A percentile compares a stretch with the other conserved stretches of the same genome.
Conservation (phyloP, 116 monocot species). For the Thalassia testudinum region DNA sequence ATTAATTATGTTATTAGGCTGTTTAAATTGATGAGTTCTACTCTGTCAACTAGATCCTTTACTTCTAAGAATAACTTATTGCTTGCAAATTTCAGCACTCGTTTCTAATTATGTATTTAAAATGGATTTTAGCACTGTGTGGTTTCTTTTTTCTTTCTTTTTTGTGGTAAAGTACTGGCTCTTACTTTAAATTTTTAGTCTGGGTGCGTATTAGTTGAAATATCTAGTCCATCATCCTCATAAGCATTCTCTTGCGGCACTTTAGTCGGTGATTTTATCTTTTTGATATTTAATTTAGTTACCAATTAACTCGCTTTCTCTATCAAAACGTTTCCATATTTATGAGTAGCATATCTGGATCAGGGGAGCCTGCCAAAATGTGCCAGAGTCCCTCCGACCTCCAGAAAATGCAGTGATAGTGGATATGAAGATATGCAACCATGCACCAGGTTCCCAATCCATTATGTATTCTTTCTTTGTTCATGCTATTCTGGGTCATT, state of each 20-base stretch:
- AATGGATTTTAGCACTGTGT: too few relatives aligned
- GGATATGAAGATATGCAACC: conserved; percentile 9
- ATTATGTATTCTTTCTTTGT: background rate
- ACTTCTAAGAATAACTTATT: too few relatives aligned
- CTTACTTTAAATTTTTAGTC: background rate
- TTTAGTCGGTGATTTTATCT: too few relatives aligned
- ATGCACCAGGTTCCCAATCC: conserved; percentile 6
- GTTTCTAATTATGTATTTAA: too few relatives aligned
- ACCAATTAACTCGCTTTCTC: conserved; percentile 1
- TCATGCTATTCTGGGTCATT: conserved; percentile 2
- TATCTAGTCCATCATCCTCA: background rate
- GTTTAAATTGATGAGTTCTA: too few relatives aligned
- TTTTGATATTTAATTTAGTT: too few relatives aligned
- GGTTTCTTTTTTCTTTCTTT: too few relatives aligned
- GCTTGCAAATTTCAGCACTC: too few relatives aligned
- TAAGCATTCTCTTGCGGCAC: too few relatives aligned
- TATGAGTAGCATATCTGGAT: conserved; percentile 15
- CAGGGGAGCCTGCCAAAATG: conserved; percentile 5
- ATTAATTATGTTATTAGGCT: too few relatives aligned
- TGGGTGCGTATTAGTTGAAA: background rate
- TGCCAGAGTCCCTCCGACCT: conserved; percentile 8
- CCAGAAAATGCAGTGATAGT: conserved; percentile 7
- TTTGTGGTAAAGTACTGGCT: too few relatives aligned
- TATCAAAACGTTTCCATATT: conserved; percentile 5
- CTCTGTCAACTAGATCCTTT: too few relatives aligned